Base-by-base conservation (phyloP, 202 grass and related monocot genomes). In the Sporobolus alterniflorus region DNA sequence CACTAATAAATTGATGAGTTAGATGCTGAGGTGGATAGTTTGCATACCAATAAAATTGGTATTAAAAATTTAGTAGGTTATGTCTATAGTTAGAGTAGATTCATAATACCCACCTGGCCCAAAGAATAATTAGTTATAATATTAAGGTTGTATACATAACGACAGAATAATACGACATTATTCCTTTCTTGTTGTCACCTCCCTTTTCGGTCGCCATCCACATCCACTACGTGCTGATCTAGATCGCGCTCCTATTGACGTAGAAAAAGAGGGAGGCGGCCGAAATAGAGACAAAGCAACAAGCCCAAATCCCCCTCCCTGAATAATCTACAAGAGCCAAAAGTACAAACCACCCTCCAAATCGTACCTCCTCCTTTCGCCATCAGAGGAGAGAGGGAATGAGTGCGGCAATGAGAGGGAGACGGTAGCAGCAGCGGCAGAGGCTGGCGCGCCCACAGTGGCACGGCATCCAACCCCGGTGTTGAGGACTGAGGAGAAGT, bases 201-300 rank as follows among this genome's bases (percentile, higher is more conserved):
- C 57, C 15, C 47, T 20, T 17, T 77, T 51, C 43, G 47, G 14
- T 47, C 51, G 57, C 7, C 60, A 36, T 57, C 74, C 67, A 55
- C 50, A 30, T 48, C 74, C 60, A 55, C 59, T 86, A 69, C 79
- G 74, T 74, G 88, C n/a, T 41, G 79, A 74, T 43, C 47, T 83
- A 83, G 88, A 80, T 80, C 69, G 52, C 15, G 46, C 84, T 62
- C 68, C 71, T 65, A 20, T 69, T 69, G 87, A 89, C 83, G 75
- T 84, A 81, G 75, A 77, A 84, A 92, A 84, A 81, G 83, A 77
- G 75, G 75, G 78, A n/a, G 43, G 64, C 28, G 15, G 65, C 74
- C 54, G 73, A 68, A 74, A 77, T 44, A 79, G 68, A 79, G 66
- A 64, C 49, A 88, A 69, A 72, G 28, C 74, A 60, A 82, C 64